These are phyloP conservation scores for Pseudogymnoascus sp. DNA, from an alignment of 2,329 filamentous ascomycete genomes.

Conservation along the genomic window DNA sequence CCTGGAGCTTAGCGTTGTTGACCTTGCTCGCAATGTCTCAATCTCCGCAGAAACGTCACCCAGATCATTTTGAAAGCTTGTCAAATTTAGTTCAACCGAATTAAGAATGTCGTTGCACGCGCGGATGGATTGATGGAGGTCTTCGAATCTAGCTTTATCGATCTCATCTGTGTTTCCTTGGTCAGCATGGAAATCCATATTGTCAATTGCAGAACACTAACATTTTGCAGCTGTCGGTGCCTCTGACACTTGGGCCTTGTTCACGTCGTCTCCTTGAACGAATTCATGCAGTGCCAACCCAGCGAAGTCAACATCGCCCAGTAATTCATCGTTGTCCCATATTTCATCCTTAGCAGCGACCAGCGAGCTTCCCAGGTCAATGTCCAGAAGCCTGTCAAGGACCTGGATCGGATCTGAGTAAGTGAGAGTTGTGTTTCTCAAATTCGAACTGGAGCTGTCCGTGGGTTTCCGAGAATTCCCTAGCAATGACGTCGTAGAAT, in stretches of 20 bases:
- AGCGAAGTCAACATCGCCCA: slow-evolving; percentile 67
- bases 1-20: slow-evolving; percentile 71
- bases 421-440: slow-evolving; percentile 44
- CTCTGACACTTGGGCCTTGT: slow-evolving; percentile 34
- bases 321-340: slow-evolving; percentile 26
- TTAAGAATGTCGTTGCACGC: slow-evolving; percentile 89
- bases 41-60: slow-evolving; percentile 91
- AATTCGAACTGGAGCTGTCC: slow-evolving; percentile 62
- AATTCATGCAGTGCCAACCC: slow-evolving; percentile 65
- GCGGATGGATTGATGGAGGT: slow-evolving; percentile 79
- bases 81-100: slow-evolving; percentile 87
- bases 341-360: slow-evolving; percentile 25
- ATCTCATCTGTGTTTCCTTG: slow-evolving; percentile 52
- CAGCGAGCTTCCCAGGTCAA: slow-evolving; percentile 16
- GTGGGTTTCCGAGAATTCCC: slow-evolving; percentile 57
- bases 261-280: slow-evolving; percentile 11
- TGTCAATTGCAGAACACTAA: slow-evolving; percentile 37
- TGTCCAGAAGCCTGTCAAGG: slow-evolving; percentile 40
- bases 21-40: slow-evolving; percentile 83
- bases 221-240: slow-evolving; percentile 65
- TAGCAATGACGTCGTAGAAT: slow-evolving; percentile 70
- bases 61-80: slow-evolving; percentile 88
- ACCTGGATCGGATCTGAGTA: slow-evolving; percentile 65
- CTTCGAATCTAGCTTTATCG: slow-evolving; percentile 79
- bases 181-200: slow-evolving; percentile 16